Evolutionary conservation across 148 eudicot genomes (phyloP), one percentile per base, ranked within the genome.

Genomic region (Arctostaphylos glauca): DNA sequence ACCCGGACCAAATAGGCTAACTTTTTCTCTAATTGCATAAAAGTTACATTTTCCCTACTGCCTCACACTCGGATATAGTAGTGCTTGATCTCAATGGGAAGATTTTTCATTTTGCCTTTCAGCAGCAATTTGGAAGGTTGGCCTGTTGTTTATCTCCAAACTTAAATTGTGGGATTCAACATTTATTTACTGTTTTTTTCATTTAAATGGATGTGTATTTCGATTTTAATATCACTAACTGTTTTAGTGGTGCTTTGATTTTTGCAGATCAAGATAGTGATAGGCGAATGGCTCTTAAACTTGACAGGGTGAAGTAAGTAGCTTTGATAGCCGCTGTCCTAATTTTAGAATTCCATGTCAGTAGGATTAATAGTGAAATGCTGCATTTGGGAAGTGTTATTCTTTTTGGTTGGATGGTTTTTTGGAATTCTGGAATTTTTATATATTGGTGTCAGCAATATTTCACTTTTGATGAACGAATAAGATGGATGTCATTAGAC

Each of bases 221-320:
- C 25, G 56, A 74, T 76, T 49, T 72, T 41, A 41, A 13, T 23
- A 14, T 14, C 53, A 1, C 7, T 52, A 44, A 59, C 62, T 81
- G 46, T 31, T 31, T 31, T 19, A 72, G 38, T 54, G 78, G 18
- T 50, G 75, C 84, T 64, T 85, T 73, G 56, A 43, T 64, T 87
- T 81, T 53, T 89, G 85, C 89, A 95, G 96, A 96, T 84, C 92
- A 91, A 84, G 98, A 95, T 88, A 94, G 95, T 31, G 94, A 92
- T 47, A 94, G 94, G 80, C 79, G 98, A 47, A 94, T 95, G 98
- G 98, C 96, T 76, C 89, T 95, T 80, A 94, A 94, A 79, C 94
- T 95, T 81, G 98, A 95, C 70, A 84, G 98, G 76, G 92, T 94
- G 62, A 95, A 95, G 98, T 95, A 88, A 93, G 97, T 91, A 66